Evolutionary conservation across 805 yeast genomes (phyloP), one percentile per base, ranked within the genome.

Genomic region (Myxozyma neglecta): DNA sequence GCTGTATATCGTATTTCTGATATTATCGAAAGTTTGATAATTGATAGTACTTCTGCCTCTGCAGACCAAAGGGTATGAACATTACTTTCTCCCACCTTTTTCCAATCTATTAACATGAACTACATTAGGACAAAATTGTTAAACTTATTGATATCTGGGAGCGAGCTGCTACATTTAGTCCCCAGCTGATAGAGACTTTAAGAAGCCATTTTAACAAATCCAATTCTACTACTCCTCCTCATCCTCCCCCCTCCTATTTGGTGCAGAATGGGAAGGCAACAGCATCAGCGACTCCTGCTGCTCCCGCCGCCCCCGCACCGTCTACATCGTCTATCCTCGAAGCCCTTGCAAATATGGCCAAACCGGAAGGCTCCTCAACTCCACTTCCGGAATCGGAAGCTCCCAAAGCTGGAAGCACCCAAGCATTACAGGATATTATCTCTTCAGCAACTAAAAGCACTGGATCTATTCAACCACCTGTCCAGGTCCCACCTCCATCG

Each of bases 131-230:
- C 61, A 94, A 92, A 74, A 83, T 91, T 69, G 79, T 85, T 70
- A 93, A 91, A 75, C 80, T 94, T 68, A 82, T 94, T 67, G 96
- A 90, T 66, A 92, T 94, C 70, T 94, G 99, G 99, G 89, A 85
- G 68, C 85, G 89, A 66, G 87, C 91, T 42, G 85, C 84, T 47
- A 88, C 97, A 14, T 93, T 94, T 76, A 79, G 80, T 58, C 81
- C 83, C 47, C 79, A 80, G 45, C 76, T 80, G 37, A 77, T 94
- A 58, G 74, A 80, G 49, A 72, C 80, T 18, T 81, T 90, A 61
- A 83, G 86, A 71, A 74, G 79, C 11, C 85, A 82, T 70, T 88
- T 87, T 70, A 47, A 44, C 13, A 53, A 47, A 37, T 37, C 76
- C 75, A 70, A 68, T 53, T 77, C 90, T 14, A 81, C 85, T 9